Conservation (phyloP, 139 green algal species). For the Picochlorum sp. region DNA sequence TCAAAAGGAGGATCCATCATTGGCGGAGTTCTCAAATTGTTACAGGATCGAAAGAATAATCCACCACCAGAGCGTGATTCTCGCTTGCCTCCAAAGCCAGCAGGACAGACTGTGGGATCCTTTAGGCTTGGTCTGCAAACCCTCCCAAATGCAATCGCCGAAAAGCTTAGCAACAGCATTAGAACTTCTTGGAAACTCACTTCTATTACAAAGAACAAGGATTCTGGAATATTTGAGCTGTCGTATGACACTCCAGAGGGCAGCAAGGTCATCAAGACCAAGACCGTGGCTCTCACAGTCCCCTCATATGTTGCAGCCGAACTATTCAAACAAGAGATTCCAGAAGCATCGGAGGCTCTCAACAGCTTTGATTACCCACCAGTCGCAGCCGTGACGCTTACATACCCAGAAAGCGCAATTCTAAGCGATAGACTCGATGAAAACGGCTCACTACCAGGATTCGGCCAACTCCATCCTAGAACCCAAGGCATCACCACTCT, state of each 20-base stretch:
- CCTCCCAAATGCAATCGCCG: constrained; percentile 82
- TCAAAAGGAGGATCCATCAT: constrained; percentile 82
- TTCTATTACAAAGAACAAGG: constrained; percentile 41
- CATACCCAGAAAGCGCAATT: constrained; percentile 66
- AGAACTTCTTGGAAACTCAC: constrained; percentile 80
- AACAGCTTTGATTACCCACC: constrained; percentile 90
- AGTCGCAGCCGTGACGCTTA: constrained; percentile 86
- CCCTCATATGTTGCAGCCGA: constrained; percentile 81
- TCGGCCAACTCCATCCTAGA: constrained; percentile 95
- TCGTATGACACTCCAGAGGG: constrained; percentile 85
- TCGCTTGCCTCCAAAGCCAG: constrained; percentile 79
- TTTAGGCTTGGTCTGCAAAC: constrained; percentile 80
- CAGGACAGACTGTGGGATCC: constrained; percentile 89
- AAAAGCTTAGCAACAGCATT: constrained; percentile 40
- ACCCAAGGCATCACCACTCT: constrained; percentile 87
- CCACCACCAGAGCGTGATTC: constrained; percentile 69
- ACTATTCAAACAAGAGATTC: constrained; percentile 35
- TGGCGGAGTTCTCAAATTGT: constrained; percentile 75
- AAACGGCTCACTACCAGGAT: constrained; percentile 64
- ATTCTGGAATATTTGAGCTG: constrained; percentile 31
- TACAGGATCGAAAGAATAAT: constrained; percentile 60
- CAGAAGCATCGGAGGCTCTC: constrained; percentile 50
- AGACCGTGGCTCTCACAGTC: constrained; percentile 73
- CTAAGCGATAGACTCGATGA: constrained; percentile 60
- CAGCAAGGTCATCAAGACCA: constrained; percentile 17